Evolutionary conservation across 2,329 filamentous ascomycete genomes (phyloP).

Genomic region (Capronia epimyces): DNA sequence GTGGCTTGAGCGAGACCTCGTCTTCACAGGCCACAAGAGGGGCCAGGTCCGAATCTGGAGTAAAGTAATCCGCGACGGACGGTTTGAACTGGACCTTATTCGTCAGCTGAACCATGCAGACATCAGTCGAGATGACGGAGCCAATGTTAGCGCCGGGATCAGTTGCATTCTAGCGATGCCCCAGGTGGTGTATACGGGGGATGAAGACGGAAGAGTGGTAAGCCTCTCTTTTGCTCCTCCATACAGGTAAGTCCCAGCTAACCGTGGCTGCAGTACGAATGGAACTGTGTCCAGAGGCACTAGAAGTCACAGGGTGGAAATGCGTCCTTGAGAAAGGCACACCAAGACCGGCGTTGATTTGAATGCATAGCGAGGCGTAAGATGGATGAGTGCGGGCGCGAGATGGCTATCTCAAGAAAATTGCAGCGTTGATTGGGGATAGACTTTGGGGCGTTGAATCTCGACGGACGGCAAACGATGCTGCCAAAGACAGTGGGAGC

Average conservation of each 20-base stretch:
- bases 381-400: neutral
- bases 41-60: constrained; percentile 74
- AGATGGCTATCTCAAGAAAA: neutral
- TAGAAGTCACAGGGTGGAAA: constrained; percentile 29
- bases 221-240: constrained; percentile 38
- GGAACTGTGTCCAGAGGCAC: constrained; percentile 52
- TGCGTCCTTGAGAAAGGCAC: neutral
- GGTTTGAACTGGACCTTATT: constrained; percentile 72
- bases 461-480: neutral
- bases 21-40: constrained; percentile 82
- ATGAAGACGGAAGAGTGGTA: constrained; percentile 87
- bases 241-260: constrained; percentile 1
- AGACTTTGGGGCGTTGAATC: neutral
- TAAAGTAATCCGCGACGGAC: constrained; percentile 45
- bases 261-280: constrained; percentile 46
- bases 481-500: neutral
- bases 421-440: neutral
- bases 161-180: constrained; percentile 82
- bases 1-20: constrained; percentile 78
- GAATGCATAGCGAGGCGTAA: constrained; percentile 17
- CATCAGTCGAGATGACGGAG: constrained; percentile 55
- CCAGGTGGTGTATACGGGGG: constrained; percentile 81
- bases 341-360: constrained; percentile 1
- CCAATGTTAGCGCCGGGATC: constrained; percentile 59
- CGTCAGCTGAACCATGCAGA: constrained; percentile 78